Base-by-base conservation (phyloP, 257 asterid genomes). In the Plantago major region DNA sequence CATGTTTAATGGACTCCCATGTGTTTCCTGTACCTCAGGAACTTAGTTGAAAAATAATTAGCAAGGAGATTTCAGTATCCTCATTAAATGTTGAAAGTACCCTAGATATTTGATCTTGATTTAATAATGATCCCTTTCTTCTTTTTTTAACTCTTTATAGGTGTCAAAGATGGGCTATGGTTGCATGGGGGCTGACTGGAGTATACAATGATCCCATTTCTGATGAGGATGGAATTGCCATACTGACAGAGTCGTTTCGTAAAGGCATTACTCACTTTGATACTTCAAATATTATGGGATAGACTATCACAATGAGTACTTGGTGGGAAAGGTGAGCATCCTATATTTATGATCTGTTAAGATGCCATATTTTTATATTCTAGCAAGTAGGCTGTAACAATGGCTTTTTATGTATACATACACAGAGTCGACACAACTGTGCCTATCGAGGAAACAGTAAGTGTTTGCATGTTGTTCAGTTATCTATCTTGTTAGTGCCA, bases 371-470 rank as follows among this genome's bases (percentile, higher is more conserved):
- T 33, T n/a, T n/a, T n/a, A n/a, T n/a, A n/a, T n/a, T n/a, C n/a
- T n/a, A n/a, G n/a, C n/a, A n/a, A n/a, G n/a, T n/a, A n/a, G n/a
- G n/a, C n/a, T 1, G 40, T 33, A 33, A 33, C 7, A 33, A 33
- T 33, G 40, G 40, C 66, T 48, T 15, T 0, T 33, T 22, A n/a
- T n/a, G n/a, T n/a, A n/a, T 84, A 77, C 68, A 79, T 51, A 18
- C 92, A 84, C 63, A 73, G 82, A 0, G 48, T 72, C 3, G 88
- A 84, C 50, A 16, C 67, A n/a, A 64, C 80, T 10, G 77, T 79
- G 65, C 86, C 88, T 8, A 79, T 81, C 47, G 88, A 81, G 76
- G 83, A 81, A 30, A 84, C 92, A 3, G 86, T 84, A n/a, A 69
- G 82, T 55, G 42, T 15, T 3, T 40, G 6, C 19, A 30, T 44